A percentile compares a stretch with the other conserved stretches of the same genome.
These are phyloP conservation scores for Solanum hybrid DNA, from an alignment of 305 asterid genomes.

Conservation along the genomic window DNA sequence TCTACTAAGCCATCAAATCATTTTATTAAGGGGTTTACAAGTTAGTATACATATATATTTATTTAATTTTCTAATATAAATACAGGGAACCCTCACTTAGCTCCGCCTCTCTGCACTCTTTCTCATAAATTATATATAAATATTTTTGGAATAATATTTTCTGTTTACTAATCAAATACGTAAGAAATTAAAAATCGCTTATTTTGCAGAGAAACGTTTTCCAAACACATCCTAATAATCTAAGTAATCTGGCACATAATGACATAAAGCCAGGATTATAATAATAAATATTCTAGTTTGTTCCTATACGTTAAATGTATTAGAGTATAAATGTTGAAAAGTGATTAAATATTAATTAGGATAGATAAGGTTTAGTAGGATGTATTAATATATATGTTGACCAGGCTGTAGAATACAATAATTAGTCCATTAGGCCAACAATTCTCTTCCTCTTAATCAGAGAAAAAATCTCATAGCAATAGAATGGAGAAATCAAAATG, in stretches of 20 bases:
- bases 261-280: neutral
- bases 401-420: neutral
- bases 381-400: neutral
- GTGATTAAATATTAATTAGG: neutral
- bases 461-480: neutral
- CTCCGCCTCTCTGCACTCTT: neutral
- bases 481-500: conserved; percentile 7
- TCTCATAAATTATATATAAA: neutral
- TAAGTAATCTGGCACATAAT: neutral
- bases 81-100: too few relatives aligned
- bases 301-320: neutral
- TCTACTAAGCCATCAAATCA: too few relatives aligned
- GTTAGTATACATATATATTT: too few relatives aligned
- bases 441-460: neutral
- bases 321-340: neutral
- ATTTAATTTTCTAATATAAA: too few relatives aligned
- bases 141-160: neutral
- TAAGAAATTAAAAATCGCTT: neutral
- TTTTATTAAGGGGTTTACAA: neutral
- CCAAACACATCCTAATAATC: neutral
- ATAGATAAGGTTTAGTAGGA: neutral
- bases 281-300: neutral
- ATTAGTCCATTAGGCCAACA: neutral
- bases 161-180: neutral
- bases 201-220: neutral